These are phyloP conservation scores for Maudiozyma turicensis DNA, from an alignment of 805 yeast genomes.

Conservation along the genomic window DNA sequence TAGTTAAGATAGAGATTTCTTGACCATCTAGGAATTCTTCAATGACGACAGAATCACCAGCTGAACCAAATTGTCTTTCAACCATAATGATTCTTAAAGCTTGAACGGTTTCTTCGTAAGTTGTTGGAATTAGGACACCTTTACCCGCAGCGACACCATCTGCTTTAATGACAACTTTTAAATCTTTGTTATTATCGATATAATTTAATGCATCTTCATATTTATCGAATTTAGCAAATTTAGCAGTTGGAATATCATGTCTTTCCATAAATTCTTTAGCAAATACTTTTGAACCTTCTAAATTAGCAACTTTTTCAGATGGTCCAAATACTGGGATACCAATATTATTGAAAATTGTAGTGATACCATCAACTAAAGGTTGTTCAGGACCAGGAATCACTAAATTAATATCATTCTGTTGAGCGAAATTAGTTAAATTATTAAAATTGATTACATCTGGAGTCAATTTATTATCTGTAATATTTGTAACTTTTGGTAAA, in stretches of 20 bases:
- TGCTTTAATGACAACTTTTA: constrained; percentile 83
- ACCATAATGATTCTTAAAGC: constrained; percentile 88
- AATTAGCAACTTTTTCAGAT: constrained; percentile 73
- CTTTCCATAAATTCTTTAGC: constrained; percentile 89
- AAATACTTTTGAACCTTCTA: constrained; percentile 96
- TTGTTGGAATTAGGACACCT: constrained; percentile 89
- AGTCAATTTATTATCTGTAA: constrained; percentile 42
- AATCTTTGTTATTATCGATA: constrained; percentile 42
- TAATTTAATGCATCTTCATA: constrained; percentile 69
- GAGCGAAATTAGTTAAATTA: constrained; percentile 63
- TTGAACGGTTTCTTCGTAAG: constrained; percentile 71
- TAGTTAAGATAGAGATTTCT: constrained; percentile 84
- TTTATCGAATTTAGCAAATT: constrained; percentile 69
- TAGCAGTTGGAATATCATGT: constrained; percentile 92
- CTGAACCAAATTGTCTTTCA: constrained; percentile 77
- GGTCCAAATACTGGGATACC: constrained; percentile 98
- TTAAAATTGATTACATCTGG: constrained; percentile 60
- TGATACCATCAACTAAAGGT: constrained; percentile 91
- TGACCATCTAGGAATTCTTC: constrained; percentile 97
- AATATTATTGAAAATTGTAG: constrained; percentile 57
- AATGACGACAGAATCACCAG: constrained; percentile 91
- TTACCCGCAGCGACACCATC: constrained; percentile 98
- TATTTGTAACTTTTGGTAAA: constrained; percentile 50
- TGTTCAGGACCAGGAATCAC: constrained; percentile 99
- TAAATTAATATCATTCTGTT: constrained; percentile 50